Conservation (phyloP, 805 yeast genomes). For the Yamadazyma takamatsuzukensis region DNA sequence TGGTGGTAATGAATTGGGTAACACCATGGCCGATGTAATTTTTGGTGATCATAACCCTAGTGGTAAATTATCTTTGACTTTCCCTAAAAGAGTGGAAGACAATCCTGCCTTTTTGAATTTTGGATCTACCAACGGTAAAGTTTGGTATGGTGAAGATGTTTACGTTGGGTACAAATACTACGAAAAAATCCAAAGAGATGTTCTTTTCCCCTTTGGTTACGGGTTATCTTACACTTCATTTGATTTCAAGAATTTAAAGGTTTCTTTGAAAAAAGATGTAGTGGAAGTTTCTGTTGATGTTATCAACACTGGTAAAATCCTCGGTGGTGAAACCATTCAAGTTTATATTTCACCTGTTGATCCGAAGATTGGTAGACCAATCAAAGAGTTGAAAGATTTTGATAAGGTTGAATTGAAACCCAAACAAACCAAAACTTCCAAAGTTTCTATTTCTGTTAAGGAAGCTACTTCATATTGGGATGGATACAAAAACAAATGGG, state of each 20-base stretch:
- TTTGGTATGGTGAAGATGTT: slow-evolving; percentile 56
- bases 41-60: slow-evolving; percentile 60
- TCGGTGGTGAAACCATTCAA: slow-evolving; percentile 57
- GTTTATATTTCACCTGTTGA: slow-evolving; percentile 41
- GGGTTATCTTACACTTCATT: slow-evolving; percentile 62
- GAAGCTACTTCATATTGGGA: slow-evolving; percentile 53
- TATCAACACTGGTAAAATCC: slow-evolving; percentile 44
- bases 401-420: slow-evolving; percentile 45
- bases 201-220: slow-evolving; percentile 58
- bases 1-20: slow-evolving; percentile 37
- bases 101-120: slow-evolving; percentile 30
- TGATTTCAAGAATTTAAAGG: slow-evolving; percentile 34
- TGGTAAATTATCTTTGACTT: slow-evolving; percentile 39
- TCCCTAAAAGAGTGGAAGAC: slow-evolving; percentile 22
- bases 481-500: slow-evolving; percentile 47
- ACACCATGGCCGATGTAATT: slow-evolving; percentile 55
- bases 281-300: slow-evolving; percentile 36
- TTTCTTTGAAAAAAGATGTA: slow-evolving; percentile 21
- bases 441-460: slow-evolving; percentile 38
- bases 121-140: slow-evolving; percentile 26
- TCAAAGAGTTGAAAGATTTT: slow-evolving; percentile 59
- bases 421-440: slow-evolving; percentile 39
- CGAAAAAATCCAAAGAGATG: slow-evolving; percentile 47
- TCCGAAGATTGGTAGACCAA: slow-evolving; percentile 46
- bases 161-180: slow-evolving; percentile 62